Evolutionary conservation across 2,329 filamentous ascomycete species (phyloP), one percentile per base, ranked within the genome.

Genomic region (Penicillium crustosum): DNA sequence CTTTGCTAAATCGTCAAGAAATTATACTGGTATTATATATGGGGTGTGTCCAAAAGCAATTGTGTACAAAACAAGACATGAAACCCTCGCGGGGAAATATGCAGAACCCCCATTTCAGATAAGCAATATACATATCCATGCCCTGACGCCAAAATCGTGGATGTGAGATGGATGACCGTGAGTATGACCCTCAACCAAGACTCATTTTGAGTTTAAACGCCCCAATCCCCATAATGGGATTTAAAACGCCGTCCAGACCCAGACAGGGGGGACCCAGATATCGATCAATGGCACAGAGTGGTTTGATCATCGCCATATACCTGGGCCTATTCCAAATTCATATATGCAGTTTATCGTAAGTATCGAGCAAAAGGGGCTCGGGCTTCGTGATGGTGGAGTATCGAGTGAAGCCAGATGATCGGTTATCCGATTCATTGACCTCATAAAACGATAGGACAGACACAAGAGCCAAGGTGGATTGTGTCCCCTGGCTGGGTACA

Each of bases 391-490:
- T 29, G 29, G 44, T n/a, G 41, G 49, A 21, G 49, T 53, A 31
- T 57, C 49, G 35, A 43, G 13, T 41, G 48, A 48, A 42, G 42
- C n/a, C 35, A n/a, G n/a, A 19, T 13, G 17, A 35, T 43, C 49
- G 35, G 29, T 21, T 21, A 17, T 25, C 25, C 21, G 35, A 53
- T 50, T n/a, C 19, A 49, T 21, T 42, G 42, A 36, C 35, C 35
- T 35, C 44, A 45, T 49, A 27, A 51, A 63, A 62, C 39, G 57
- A 60, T 44, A 31, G 49, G 50, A 61, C 41, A 21, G 45, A 54
- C 45, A 58, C 58, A 56, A 61, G 54, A 47, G 60, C 53, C 53
- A 45, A 36, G 23, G 21, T 47, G 57, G 54, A 51, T 59, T 59
- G 42, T 61, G 53, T 54, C 48, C 47, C 31, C 35, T 41, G 43